Evolutionary conservation across 257 asterid genomes (phyloP).

Genomic region (Solanum pinnatisectum): DNA sequence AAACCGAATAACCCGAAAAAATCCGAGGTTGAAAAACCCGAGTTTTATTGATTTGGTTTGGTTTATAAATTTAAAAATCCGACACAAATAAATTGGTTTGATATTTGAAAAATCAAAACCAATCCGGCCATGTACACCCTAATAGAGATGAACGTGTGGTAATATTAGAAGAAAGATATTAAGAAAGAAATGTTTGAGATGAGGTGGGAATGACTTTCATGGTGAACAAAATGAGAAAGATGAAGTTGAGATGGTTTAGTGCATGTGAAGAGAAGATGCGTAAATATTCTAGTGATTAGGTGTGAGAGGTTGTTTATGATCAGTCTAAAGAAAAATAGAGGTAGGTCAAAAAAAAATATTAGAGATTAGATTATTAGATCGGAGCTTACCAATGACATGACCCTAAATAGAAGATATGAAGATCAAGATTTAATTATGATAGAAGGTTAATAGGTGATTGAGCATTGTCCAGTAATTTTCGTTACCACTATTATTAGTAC

Average conservation of each 20-base stretch:
- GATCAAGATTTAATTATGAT: not conserved
- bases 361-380: not conserved
- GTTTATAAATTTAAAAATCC: too few relatives aligned
- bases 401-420: fast-evolving
- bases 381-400: not conserved
- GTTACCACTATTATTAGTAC: not conserved
- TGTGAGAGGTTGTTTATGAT: not conserved
- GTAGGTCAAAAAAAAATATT: not conserved
- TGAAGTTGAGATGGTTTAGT: not conserved
- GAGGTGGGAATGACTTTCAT: too few relatives aligned
- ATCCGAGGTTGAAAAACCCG: too few relatives aligned
- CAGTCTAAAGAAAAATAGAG: not conserved
- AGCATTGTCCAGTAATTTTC: not conserved
- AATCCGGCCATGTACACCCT: too few relatives aligned
- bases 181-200: too few relatives aligned
- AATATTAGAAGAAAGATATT: too few relatives aligned
- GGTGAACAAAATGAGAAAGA: not conserved
- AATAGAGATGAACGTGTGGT: too few relatives aligned
- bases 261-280: not conserved
- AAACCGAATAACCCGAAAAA: too few relatives aligned
- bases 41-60: too few relatives aligned
- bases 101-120: too few relatives aligned
- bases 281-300: not conserved
- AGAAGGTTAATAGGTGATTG: not conserved
- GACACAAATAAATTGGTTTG: too few relatives aligned